phyloP scores from a whole-genome alignment of 2,329 filamentous ascomycete genomes.

The Pleomassaria siparia region DNA sequence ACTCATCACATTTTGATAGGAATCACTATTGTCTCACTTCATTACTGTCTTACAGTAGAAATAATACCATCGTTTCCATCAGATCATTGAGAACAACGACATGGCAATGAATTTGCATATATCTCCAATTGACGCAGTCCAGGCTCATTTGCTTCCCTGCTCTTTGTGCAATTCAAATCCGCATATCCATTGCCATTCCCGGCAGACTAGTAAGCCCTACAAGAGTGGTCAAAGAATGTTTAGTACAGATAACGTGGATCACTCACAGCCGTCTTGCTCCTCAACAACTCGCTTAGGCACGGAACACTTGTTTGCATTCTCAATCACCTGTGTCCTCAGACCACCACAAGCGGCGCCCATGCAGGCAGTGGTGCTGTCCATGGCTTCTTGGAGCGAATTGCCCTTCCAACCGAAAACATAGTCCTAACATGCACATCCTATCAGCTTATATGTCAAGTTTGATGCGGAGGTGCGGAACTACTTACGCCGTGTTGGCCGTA shows the following conservation, averaged over 20 bases:
- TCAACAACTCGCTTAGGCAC: conserved; percentile 8
- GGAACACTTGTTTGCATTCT: conserved; percentile 6
- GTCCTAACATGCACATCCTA: conserved; percentile 7
- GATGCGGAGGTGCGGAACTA: background rate
- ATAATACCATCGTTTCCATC: no score
- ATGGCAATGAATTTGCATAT: no score
- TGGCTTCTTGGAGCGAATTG: conserved; percentile 31
- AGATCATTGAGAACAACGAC: no score
- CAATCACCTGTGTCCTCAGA: conserved; percentile 7
- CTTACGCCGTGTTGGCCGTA: conserved; percentile 19
- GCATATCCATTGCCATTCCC: background rate
- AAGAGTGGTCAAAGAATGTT: background rate
- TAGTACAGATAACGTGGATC: background rate
- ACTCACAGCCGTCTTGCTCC: conserved; percentile 10
- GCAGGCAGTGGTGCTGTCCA: conserved; percentile 27
- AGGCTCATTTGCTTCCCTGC: no score
- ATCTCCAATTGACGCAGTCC: no score
- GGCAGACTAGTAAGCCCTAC: background rate
- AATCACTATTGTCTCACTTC: no score
- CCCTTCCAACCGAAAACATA: conserved; percentile 38
- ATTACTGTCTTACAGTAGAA: no score
- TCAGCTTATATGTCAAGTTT: background rate
- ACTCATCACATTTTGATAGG: no score
- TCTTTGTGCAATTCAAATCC: background rate
- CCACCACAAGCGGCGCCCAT: conserved; percentile 9